Evolutionary conservation across 2,329 filamentous ascomycete species (phyloP).

Genomic region (Curvularia lunata): DNA sequence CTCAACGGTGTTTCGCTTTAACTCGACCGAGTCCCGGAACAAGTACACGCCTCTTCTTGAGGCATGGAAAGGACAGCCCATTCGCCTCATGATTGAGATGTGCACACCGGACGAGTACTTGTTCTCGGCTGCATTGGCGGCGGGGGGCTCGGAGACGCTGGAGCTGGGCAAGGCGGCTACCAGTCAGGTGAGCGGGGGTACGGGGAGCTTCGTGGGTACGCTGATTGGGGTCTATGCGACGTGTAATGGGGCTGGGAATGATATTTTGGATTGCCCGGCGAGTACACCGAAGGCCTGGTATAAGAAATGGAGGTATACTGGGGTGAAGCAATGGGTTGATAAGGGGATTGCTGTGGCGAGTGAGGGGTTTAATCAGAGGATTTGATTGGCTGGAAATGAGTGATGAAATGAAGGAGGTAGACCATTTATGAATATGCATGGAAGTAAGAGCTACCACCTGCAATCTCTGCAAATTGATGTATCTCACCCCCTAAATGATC

Average conservation of each 20-base stretch:
- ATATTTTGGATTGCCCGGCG: conserved; percentile 4
- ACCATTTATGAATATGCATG: not conserved
- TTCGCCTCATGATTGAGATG: conserved; percentile 35
- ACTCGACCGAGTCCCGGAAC: conserved; percentile 43
- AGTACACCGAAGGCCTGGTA: conserved; percentile 56
- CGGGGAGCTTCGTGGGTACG: conserved; percentile 47
- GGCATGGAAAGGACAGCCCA: conserved; percentile 43
- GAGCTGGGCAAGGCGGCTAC: conserved; percentile 17
- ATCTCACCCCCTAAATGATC: not conserved
- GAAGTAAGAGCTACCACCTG: not conserved
- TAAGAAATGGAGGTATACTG: conserved; percentile 55
- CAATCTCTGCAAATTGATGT: not conserved
- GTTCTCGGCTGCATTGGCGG: conserved; percentile 3
- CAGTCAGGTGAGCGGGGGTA: conserved; percentile 16
- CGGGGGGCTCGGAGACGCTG: not conserved
- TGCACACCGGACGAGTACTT: conserved; percentile 5
- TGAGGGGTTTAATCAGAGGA: not conserved
- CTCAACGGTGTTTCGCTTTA: conserved; percentile 51
- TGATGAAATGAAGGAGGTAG: not conserved
- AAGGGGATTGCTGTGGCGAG: not conserved
- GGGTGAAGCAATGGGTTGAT: conserved; percentile 14
- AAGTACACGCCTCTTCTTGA: conserved; percentile 49
- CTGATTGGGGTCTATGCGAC: conserved; percentile 61
- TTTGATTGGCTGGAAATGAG: not conserved
- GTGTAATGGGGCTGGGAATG: conserved; percentile 54